Base-by-base conservation (phyloP, 2,329 filamentous ascomycete species). In the Pyrenochaeta sp. region DNA sequence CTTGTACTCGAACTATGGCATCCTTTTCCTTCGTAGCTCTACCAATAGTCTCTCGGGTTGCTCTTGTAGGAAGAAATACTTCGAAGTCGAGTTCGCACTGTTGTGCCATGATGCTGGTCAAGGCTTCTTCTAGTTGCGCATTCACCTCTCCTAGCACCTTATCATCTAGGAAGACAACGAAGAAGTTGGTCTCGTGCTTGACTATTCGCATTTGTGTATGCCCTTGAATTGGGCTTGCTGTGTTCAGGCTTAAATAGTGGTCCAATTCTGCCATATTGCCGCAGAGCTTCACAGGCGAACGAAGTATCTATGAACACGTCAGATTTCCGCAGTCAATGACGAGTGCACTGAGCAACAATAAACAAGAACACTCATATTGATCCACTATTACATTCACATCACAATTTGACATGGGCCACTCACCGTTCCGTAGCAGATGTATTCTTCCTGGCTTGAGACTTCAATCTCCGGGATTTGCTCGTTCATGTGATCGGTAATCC, bases 391-490 rank as follows among this genome's bases (percentile, higher is more conserved):
- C n/a, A n/a, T n/a, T 27, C 23, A 27, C 4, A 27, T 4, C 23
- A 9, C 9, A 27, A 27, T 27, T 30, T 18, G 5, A 18, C 33
- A 29, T 45, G 18, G 7, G 20, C 6, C 10, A 47, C 58, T 27
- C 60, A 67, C 66, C 41, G 66, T 63, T 40, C 67, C 67, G 42
- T 64, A 68, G 48, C 66, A 71, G 15, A 71, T 52, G 15, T 52
- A 21, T 23, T 47, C 35, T 15, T 60, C 54, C 9, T 57, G 51
- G 1, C 11, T 10, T 10, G 45, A 35, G 18, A 23, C 15, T 3
- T 32, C 27, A n/a, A 33, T 21, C 1, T 52, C 51, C 7, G 42
- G 29, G 35, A 31, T 36, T 14, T 43, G 46, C 21, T 45, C 41
- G 2, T 31, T 27, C 7, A 40, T 27, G 45, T 60, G 48, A 18